Conservation (phyloP, 148 eudicot genomes). For the Bassia scoparia region DNA sequence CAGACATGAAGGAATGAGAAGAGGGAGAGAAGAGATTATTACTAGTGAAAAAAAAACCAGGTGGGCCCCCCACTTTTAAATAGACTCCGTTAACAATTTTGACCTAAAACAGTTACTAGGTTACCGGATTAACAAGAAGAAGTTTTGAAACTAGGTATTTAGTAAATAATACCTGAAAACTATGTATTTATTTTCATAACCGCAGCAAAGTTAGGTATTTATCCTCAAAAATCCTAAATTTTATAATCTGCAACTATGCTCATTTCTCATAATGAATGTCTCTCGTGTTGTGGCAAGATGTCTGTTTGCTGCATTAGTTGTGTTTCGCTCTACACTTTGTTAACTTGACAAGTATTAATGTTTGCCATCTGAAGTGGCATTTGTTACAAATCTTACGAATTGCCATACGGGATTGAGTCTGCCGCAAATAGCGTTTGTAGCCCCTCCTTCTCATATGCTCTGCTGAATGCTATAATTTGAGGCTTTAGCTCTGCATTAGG, state of each 20-base stretch:
- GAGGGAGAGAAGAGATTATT: too few relatives aligned
- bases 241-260: not conserved
- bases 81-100: too few relatives aligned
- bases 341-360: slow-evolving; percentile 1
- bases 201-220: too few relatives aligned
- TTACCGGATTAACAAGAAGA: too few relatives aligned
- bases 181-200: too few relatives aligned
- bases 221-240: too few relatives aligned
- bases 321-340: not conserved
- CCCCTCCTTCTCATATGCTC: not conserved
- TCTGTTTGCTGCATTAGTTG: slow-evolving; percentile 3
- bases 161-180: too few relatives aligned
- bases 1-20: too few relatives aligned
- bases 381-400: not conserved
- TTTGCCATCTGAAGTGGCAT: not conserved
- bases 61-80: too few relatives aligned
- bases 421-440: not conserved
- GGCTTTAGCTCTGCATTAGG: not conserved
- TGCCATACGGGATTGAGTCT: not conserved
- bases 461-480: slow-evolving; percentile 2
- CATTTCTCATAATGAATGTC: not conserved
- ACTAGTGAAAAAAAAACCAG: too few relatives aligned
- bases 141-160: too few relatives aligned
- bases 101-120: too few relatives aligned
- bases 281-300: slow-evolving; percentile 1